Conservation (phyloP, 2,329 filamentous ascomycete species). For the Alternaria arborescens region DNA sequence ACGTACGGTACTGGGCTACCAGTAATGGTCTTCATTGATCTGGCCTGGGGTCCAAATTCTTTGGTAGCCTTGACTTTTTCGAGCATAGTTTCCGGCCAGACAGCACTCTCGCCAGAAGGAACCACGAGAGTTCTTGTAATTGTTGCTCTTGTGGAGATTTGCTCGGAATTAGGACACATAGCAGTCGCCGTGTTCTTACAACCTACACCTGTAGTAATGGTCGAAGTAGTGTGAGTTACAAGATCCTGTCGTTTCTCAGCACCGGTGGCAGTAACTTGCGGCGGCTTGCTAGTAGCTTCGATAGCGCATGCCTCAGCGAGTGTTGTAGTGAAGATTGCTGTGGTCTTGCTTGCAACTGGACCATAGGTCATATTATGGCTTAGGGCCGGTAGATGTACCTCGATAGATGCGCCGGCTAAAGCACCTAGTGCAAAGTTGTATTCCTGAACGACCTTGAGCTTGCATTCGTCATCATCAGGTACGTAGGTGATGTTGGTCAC, state of each 20-base stretch:
- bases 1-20: constrained; percentile 51
- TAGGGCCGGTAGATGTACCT: constrained; percentile 35
- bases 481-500: constrained; percentile 60
- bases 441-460: constrained; percentile 57
- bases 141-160: constrained; percentile 46
- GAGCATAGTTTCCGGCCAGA: constrained; percentile 53
- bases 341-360: constrained; percentile 56
- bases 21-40: constrained; percentile 50
- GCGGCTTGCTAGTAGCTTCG: constrained; percentile 21
- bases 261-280: background rate
- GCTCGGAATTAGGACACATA: constrained; percentile 62
- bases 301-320: constrained; percentile 56
- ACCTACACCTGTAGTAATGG: constrained; percentile 56
- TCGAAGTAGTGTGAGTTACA: constrained; percentile 38
- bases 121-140: constrained; percentile 19
- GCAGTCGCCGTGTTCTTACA: constrained; percentile 56
- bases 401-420: constrained; percentile 62
- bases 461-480: constrained; percentile 53
- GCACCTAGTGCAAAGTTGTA: constrained; percentile 64
- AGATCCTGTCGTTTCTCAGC: constrained; percentile 36
- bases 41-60: constrained; percentile 55
- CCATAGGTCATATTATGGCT: constrained; percentile 58
- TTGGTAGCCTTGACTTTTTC: constrained; percentile 47
- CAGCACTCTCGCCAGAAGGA: constrained; percentile 42
- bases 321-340: constrained; percentile 64